Base-by-base conservation (phyloP, 495 filamentous ascomycete species). In the Parathielavia hyrcaniae region DNA sequence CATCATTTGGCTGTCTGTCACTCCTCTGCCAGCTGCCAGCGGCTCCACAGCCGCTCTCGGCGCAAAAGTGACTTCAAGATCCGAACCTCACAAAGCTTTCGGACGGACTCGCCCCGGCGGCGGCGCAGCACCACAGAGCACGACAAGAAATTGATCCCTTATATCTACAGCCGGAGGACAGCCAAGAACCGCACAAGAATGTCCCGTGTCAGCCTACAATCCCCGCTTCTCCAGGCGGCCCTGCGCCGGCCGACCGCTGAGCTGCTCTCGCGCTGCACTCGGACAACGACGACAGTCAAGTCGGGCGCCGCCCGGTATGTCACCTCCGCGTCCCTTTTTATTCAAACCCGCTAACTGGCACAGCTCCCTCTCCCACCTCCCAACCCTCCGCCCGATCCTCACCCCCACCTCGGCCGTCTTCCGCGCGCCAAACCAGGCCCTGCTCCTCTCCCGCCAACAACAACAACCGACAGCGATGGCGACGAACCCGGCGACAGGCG, bases 331-430 rank as follows among this genome's bases (percentile, higher is more conserved):
- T 14, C 34, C n/a, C n/a, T n/a, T n/a, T n/a, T 46, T 12, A 11
- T 14, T 10, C 48, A 22, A 32, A 8, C 16, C 26, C 3, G 46
- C 34, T n/a, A 16, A 13, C 45, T 30, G 14, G 46, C 8, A 52
- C 35, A 76, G 74, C 49, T 53, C 65, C 43, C 75, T 77, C 66
- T 70, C 73, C 38, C 63, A 67, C 50, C 71, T 77, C 41, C 71
- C 75, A 9, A 55, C 53, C 51, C 69, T 76, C 9, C 73, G 75
- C 13, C 75, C 75, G 10, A 71, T 71, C 10, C 30, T 70, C 59
- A 22, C 26, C 41, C 16, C 53, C 44, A 34, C 61, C 39, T 23
- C 32, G 16, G 9, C 44, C 40, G 48, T 70, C 47, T 75, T 74
- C 69, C 68, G 73, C 47, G 22, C 54, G 32, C 56, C 59, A 19